phyloP scores from a whole-genome alignment of 768 basidiomycete species.

The Mycena capillaripes region DNA sequence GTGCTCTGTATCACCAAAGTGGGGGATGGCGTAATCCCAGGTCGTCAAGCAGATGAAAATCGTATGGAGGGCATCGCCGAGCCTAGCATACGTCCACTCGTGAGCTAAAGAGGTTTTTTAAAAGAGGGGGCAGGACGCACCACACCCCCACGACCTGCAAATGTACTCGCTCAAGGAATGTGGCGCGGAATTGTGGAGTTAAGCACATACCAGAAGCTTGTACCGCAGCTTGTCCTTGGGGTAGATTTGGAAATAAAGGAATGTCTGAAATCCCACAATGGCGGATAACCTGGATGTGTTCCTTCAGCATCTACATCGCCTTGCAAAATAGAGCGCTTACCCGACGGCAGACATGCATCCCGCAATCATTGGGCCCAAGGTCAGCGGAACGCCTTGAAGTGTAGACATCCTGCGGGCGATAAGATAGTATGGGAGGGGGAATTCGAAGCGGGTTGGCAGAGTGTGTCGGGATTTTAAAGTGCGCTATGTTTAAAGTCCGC shows the following conservation, averaged over 20 bases:
- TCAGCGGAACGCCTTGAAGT: slow-evolving; percentile 1
- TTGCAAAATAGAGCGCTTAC: neutral
- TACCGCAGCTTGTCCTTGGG: slow-evolving; percentile 15
- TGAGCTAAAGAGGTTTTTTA: slow-evolving; percentile 5
- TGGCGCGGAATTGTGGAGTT: slow-evolving; percentile 1
- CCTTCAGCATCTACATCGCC: neutral
- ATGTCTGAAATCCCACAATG: slow-evolving; percentile 24
- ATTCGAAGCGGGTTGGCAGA: neutral
- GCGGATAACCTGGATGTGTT: slow-evolving; percentile 11
- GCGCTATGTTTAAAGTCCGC: slow-evolving; percentile 9
- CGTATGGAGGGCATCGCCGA: slow-evolving; percentile 14
- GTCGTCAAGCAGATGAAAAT: slow-evolving; percentile 16
- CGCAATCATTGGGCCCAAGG: slow-evolving; percentile 6
- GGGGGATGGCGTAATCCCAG: slow-evolving; percentile 14
- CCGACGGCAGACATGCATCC: slow-evolving; percentile 11
- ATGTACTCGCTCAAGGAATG: neutral
- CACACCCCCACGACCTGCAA: slow-evolving; percentile 20
- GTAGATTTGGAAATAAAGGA: slow-evolving; percentile 23
- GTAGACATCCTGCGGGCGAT: too few relatives aligned
- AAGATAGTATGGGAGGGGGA: too few relatives aligned
- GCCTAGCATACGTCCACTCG: slow-evolving; percentile 7
- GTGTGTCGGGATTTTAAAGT: slow-evolving; percentile 1
- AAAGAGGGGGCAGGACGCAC: slow-evolving; percentile 7
- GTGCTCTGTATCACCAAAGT: slow-evolving; percentile 2
- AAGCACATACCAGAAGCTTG: slow-evolving; percentile 21